phyloP scores from a whole-genome alignment of 2,329 filamentous ascomycete species.

The Paraphaeosphaeria minitans region DNA sequence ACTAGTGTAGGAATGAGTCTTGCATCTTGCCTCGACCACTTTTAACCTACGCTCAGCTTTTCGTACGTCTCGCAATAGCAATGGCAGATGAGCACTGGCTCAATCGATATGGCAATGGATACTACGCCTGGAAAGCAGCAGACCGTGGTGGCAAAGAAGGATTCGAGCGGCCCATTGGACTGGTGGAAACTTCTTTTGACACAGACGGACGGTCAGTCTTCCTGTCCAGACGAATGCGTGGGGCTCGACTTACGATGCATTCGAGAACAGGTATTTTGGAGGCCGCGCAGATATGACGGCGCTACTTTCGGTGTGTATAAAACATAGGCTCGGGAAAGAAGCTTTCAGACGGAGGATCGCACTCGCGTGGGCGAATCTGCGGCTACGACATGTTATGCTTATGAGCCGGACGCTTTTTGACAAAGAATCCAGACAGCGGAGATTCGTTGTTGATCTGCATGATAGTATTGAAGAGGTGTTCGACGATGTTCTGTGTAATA shows the following conservation, averaged over 20 bases:
- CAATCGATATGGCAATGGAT: constrained; percentile 45
- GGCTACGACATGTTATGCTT: constrained; percentile 48
- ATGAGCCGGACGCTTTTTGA: constrained; percentile 37
- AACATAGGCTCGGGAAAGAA: constrained; percentile 33
- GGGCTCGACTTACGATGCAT: not conserved
- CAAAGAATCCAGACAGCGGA: constrained; percentile 17
- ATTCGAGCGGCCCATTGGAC: constrained; percentile 48
- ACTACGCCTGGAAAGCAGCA: constrained; percentile 44
- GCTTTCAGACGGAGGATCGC: constrained; percentile 43
- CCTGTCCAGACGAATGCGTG: not conserved
- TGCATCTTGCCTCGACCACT: not conserved
- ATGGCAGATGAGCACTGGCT: constrained; percentile 42
- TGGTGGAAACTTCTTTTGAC: constrained; percentile 54
- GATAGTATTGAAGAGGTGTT: constrained; percentile 36
- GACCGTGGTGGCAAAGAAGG: constrained; percentile 13
- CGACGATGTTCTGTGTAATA: constrained; percentile 29
- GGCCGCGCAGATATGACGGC: constrained; percentile 54
- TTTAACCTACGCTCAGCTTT: not conserved
- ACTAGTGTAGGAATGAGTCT: not conserved
- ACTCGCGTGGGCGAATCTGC: constrained; percentile 48
- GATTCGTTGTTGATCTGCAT: constrained; percentile 45
- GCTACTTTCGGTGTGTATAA: constrained; percentile 44
- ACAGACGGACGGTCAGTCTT: constrained; percentile 42
- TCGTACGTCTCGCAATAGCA: constrained; percentile 1
- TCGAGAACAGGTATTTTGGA: constrained; percentile 39